phyloP scores from a whole-genome alignment of 495 filamentous ascomycete genomes.

The Neurospora sp. region DNA sequence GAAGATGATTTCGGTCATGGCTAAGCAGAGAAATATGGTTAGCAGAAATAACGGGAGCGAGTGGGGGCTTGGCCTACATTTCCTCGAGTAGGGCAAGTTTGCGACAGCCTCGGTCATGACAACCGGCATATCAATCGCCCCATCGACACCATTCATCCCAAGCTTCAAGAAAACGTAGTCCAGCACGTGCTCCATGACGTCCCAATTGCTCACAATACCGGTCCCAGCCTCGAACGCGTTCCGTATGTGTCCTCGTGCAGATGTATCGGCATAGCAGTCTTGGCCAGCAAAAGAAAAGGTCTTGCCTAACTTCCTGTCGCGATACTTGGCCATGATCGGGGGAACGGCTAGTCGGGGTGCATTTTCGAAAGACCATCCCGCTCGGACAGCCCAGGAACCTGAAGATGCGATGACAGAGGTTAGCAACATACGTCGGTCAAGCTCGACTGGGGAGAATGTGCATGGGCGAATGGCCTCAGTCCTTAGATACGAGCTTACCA shows the following conservation, averaged over 20 bases:
- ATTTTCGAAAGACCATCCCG: slow-evolving; percentile 88
- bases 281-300: slow-evolving; percentile 83
- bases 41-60: neutral
- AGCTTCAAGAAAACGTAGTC: slow-evolving; percentile 91
- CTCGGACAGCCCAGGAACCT: slow-evolving; percentile 83
- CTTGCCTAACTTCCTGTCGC: slow-evolving; percentile 82
- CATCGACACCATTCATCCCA: slow-evolving; percentile 65
- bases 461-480: neutral
- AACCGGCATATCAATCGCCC: slow-evolving; percentile 70
- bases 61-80: slow-evolving; percentile 46
- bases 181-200: slow-evolving; percentile 84
- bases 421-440: neutral
- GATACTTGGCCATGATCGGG: slow-evolving; percentile 85
- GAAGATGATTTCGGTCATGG: slow-evolving; percentile 94
- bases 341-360: slow-evolving; percentile 68
- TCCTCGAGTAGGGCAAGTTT: slow-evolving; percentile 74
- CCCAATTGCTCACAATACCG: slow-evolving; percentile 92
- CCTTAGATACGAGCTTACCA: slow-evolving; percentile 43
- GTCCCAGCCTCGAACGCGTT: slow-evolving; percentile 84
- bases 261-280: slow-evolving; percentile 89
- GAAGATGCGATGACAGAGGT: neutral
- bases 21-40: slow-evolving; percentile 29
- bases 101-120: slow-evolving; percentile 96
- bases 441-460: neutral
- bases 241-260: slow-evolving; percentile 78